Base-by-base conservation (phyloP, 2,329 filamentous ascomycete species). In the Phialophora chinensis region DNA sequence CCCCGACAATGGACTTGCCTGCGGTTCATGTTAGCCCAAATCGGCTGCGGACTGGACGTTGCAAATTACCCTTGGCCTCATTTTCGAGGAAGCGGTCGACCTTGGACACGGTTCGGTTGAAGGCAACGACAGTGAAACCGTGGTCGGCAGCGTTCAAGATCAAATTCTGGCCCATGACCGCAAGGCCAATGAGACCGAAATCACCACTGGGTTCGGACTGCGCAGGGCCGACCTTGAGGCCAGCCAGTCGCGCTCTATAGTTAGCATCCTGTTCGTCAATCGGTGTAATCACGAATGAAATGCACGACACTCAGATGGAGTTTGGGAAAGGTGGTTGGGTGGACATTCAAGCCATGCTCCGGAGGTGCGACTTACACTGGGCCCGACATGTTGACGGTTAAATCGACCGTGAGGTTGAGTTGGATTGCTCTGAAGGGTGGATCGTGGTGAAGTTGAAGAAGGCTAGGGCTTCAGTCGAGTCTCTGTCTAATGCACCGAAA, bases 21-120 rank as follows among this genome's bases (percentile, higher is more conserved):
- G 64, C 11, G 33, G 53, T 8, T 11, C 77, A 79, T 79, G 74
- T 81, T 56, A 80, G 83, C 35, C 5, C 6, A 52, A 27, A 29
- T 14, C 23, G 20, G 25, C 8, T 10, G 20, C 49, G 14, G 20
- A 29, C 23, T 1, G n/a, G 52, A 31, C 14, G 20, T 33, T 31
- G 56, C 52, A 35, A 68, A 82, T 75, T 76, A 86, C 85, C 91
- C 87, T 94, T 93, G 80, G 91, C 91, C 84, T 94, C 91, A 83
- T 97, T 94, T 73, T 86, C 90, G 74, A 97, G 84, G 88, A 97
- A 97, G 75, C 87, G 87, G 86, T 98, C 93, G 82, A 99, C 95
- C 89, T 99, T 99, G 83, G 92, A 88, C 75, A 97, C 92, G 75
- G 95, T 99, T 83, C 95, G 91, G 90, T 99, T 99, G 89, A 91